Evolutionary conservation across 768 basidiomycete genomes (phyloP).

Genomic region (Suillus lakei): DNA sequence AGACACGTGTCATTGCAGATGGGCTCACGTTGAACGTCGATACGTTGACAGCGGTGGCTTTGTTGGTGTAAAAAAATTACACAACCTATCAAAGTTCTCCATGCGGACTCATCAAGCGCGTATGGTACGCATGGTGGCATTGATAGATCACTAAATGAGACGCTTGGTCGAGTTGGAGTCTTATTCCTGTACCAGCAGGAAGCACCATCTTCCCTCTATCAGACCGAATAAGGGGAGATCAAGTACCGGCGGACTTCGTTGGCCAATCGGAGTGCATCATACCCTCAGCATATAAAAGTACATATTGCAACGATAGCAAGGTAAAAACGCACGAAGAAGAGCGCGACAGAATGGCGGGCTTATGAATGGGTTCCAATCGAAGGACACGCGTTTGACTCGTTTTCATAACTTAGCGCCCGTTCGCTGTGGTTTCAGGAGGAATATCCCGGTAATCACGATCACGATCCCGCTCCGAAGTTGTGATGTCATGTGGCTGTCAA

Average conservation of each 20-base stretch:
- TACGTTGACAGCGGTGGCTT: background rate
- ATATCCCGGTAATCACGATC: slow-evolving; percentile 8
- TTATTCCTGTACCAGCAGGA: background rate
- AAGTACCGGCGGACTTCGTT: background rate
- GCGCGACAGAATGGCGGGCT: background rate
- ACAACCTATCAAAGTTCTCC: background rate
- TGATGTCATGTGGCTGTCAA: slow-evolving; percentile 23
- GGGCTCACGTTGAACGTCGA: background rate
- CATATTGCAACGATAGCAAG: background rate
- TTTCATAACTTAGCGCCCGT: slow-evolving; percentile 23
- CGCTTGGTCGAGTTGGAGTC: background rate
- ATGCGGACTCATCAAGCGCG: background rate
- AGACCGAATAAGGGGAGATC: background rate
- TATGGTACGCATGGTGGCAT: background rate
- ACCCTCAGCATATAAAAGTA: background rate
- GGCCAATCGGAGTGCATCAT: background rate
- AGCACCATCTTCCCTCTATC: background rate
- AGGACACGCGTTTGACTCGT: too few species aligned
- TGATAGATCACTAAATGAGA: too few species aligned
- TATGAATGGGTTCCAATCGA: background rate
- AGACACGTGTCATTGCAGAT: background rate
- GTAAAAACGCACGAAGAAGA: background rate
- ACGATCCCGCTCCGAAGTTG: slow-evolving; percentile 18
- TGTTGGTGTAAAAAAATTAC: background rate
- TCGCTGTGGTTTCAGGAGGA: slow-evolving; percentile 21